A percentile compares a stretch with the other conserved stretches of the same genome.
Evolutionary conservation across 2,329 filamentous ascomycete genomes (phyloP).

Genomic region (Monilinia polystroma): DNA sequence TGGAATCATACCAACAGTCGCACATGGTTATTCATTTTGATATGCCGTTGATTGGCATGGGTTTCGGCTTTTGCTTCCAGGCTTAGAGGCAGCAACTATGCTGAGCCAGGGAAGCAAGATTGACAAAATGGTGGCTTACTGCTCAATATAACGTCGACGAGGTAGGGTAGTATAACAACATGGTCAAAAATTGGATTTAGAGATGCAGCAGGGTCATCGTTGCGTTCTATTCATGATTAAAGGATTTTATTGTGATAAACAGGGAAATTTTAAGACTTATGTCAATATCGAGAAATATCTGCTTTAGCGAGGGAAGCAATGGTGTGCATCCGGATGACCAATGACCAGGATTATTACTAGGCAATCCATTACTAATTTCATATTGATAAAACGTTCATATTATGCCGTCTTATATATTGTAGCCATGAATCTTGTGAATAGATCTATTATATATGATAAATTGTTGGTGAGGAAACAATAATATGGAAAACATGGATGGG

Average conservation of each 20-base stretch:
- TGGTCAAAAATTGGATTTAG: not conserved
- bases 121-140: not conserved
- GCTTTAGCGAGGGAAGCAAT: constrained; percentile 21
- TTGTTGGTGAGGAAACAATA: not conserved
- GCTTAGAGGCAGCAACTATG: no score
- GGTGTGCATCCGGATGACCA: constrained; percentile 18
- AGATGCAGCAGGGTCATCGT: not conserved
- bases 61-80: not conserved
- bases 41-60: constrained; percentile 13
- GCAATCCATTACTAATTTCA: not conserved
- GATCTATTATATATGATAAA: not conserved
- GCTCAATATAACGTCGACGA: constrained; percentile 19
- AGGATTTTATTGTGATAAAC: not conserved
- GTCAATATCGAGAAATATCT: constrained; percentile 15
- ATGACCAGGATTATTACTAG: not conserved
- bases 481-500: not conserved
- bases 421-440: not conserved
- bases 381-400: not conserved
- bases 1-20: not conserved
- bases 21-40: constrained; percentile 8
- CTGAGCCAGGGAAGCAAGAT: no score
- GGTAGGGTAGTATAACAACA: constrained; percentile 4
- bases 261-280: constrained; percentile 6
- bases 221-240: not conserved
- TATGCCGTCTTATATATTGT: not conserved